Conservation (phyloP, 257 asterid genomes). For the Cinchona pubescens region DNA sequence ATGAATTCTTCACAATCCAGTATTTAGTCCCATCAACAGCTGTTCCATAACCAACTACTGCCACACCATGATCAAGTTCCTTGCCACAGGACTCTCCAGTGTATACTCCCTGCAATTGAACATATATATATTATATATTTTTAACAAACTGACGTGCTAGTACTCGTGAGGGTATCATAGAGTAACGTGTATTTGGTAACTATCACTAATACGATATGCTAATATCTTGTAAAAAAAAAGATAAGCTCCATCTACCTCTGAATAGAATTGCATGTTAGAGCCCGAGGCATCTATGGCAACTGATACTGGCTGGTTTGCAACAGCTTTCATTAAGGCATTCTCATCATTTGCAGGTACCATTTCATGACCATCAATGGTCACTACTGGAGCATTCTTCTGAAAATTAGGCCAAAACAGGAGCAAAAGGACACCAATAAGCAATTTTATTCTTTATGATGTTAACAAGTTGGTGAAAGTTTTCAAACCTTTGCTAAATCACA, state of each 20-base stretch:
- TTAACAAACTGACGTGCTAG: no score
- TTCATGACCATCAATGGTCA: conserved; percentile 74
- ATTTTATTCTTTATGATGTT: neutral
- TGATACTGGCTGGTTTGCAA: conserved; percentile 78
- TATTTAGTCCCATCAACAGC: conserved; percentile 62
- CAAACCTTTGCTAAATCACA: conserved; percentile 68
- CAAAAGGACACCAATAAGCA: neutral
- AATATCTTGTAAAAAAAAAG: no score
- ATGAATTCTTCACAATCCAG: conserved; percentile 75
- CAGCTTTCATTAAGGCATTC: conserved; percentile 79
- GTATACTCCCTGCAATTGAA: conserved; percentile 57
- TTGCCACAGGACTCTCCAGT: conserved; percentile 50
- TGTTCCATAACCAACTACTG: conserved; percentile 64
- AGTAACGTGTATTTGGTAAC: no score
- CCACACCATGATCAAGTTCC: conserved; percentile 81
- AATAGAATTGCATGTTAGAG: conserved; percentile 66
- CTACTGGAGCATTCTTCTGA: conserved; percentile 71
- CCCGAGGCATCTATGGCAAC: conserved; percentile 85
- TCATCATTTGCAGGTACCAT: conserved; percentile 70
- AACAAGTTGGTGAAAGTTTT: neutral
- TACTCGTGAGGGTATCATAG: no score
- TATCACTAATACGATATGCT: neutral
- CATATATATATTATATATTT: no score
- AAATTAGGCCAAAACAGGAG: conserved; percentile 5
- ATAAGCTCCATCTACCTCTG: conserved; percentile 56